These are phyloP conservation scores for Sisymbrium irio DNA, from an alignment of 345 rosid species.

Conservation along the genomic window DNA sequence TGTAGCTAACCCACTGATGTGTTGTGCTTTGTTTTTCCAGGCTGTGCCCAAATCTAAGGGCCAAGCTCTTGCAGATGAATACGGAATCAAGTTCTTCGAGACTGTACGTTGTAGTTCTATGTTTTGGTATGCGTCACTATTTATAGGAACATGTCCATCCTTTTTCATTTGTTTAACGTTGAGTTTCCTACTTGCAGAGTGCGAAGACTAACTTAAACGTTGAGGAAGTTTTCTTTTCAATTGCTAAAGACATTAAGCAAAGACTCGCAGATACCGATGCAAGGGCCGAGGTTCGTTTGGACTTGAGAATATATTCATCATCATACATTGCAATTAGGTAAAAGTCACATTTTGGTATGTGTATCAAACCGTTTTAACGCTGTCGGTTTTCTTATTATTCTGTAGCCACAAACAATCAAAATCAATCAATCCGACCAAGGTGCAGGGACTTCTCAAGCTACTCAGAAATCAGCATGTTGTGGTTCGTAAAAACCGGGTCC, in stretches of 20 bases:
- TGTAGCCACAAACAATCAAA: slow-evolving; percentile 70
- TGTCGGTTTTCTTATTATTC: background rate
- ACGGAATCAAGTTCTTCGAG: slow-evolving; percentile 93
- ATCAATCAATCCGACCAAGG: slow-evolving; percentile 71
- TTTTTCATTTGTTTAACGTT: slow-evolving; percentile 18
- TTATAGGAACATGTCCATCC: background rate
- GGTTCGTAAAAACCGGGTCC: slow-evolving; percentile 40
- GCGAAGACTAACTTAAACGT: slow-evolving; percentile 85
- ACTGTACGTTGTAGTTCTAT: slow-evolving; percentile 58
- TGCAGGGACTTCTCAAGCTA: slow-evolving; percentile 57
- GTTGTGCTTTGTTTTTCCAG: slow-evolving; percentile 42
- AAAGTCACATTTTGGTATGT: too few species aligned
- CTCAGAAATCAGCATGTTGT: slow-evolving; percentile 80
- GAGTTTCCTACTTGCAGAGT: slow-evolving; percentile 50
- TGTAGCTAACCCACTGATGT: slow-evolving; percentile 1
- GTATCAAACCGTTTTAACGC: background rate
- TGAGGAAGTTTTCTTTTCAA: slow-evolving; percentile 87
- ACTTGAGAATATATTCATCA: background rate
- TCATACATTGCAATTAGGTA: background rate
- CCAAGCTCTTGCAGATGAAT: slow-evolving; percentile 97
- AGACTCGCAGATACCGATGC: slow-evolving; percentile 79
- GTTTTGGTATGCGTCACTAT: background rate
- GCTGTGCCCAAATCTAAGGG: slow-evolving; percentile 95
- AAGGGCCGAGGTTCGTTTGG: slow-evolving; percentile 56
- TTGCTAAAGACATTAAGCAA: slow-evolving; percentile 78